These are phyloP conservation scores for Caryocar brasiliense DNA, from an alignment of 441 rosid genomes.

Conservation along the genomic window DNA sequence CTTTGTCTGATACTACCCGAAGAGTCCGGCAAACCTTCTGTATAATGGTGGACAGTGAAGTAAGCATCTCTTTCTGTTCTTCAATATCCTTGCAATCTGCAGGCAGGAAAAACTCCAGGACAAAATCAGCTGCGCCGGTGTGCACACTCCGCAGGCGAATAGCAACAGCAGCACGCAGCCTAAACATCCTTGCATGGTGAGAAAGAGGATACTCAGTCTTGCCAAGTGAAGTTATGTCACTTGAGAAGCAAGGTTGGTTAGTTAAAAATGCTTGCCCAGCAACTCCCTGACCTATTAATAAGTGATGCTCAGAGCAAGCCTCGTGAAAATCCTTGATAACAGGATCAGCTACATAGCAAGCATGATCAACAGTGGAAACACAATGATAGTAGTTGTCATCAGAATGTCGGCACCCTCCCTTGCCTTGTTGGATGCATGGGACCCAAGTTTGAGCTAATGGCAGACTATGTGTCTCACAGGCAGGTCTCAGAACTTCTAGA, in stretches of 20 bases:
- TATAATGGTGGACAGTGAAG: constrained; percentile 53
- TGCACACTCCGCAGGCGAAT: constrained; percentile 64
- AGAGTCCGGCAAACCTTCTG: constrained; percentile 55
- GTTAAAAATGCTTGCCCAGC: constrained; percentile 77
- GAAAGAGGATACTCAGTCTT: constrained; percentile 80
- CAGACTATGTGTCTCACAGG: constrained; percentile 60
- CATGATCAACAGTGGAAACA: constrained; percentile 69
- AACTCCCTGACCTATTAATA: constrained; percentile 83
- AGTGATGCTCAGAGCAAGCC: constrained; percentile 89
- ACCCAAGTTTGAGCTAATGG: constrained; percentile 88
- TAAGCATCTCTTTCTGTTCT: constrained; percentile 59
- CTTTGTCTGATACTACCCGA: constrained; percentile 64
- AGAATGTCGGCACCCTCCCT: constrained; percentile 71
- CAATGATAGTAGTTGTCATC: constrained; percentile 56
- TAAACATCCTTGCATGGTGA: constrained; percentile 78
- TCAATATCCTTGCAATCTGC: constrained; percentile 44
- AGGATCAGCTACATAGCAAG: constrained; percentile 56
- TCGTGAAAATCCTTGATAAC: constrained; percentile 50
- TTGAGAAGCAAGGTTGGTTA: constrained; percentile 72
- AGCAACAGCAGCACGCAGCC: constrained; percentile 71
- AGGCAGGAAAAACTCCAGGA: constrained; percentile 87
- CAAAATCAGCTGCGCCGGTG: constrained; percentile 60
- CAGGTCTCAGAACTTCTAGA: constrained; percentile 53
- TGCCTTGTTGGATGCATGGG: constrained; percentile 62
- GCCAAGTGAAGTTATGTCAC: constrained; percentile 45